A percentile compares a stretch with the other conserved stretches of the same genome.
Evolutionary conservation across 441 rosid species (phyloP).

Genomic region (Lepidium campestre): DNA sequence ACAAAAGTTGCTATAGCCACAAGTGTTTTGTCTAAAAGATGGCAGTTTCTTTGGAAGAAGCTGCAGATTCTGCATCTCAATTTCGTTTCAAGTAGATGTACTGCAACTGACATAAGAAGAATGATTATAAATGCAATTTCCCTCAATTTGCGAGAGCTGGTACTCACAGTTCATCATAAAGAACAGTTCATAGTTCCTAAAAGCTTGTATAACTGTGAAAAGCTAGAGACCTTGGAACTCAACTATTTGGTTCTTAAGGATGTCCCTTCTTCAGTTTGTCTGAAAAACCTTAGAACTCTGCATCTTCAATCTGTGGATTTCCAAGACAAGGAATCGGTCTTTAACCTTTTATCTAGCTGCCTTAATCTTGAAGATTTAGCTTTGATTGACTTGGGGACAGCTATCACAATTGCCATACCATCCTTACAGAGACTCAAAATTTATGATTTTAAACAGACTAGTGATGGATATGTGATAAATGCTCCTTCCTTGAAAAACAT

Average conservation of each 20-base stretch:
- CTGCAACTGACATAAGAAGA: no score
- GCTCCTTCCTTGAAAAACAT: constrained; percentile 4
- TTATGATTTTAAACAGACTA: no score
- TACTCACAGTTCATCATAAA: not conserved
- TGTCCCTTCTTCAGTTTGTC: no score
- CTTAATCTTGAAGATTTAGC: no score
- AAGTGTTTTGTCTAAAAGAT: not conserved
- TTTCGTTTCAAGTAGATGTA: no score
- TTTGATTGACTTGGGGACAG: no score
- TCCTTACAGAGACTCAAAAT: not conserved
- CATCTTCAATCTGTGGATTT: no score
- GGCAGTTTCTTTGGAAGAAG: not conserved
- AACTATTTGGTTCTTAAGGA: no score
- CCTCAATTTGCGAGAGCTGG: not conserved
- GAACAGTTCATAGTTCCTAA: not conserved
- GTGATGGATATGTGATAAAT: not conserved
- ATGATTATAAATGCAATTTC: not conserved
- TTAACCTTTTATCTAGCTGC: no score
- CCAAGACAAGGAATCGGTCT: no score
- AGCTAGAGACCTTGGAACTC: not conserved
- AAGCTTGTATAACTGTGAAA: not conserved
- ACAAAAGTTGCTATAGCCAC: not conserved
- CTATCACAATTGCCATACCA: not conserved
- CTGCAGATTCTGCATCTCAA: not conserved
- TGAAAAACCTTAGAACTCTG: no score